phyloP scores from a whole-genome alignment of 2,329 filamentous ascomycete genomes.

The Nothophaeocryptopus gaeumannii region DNA sequence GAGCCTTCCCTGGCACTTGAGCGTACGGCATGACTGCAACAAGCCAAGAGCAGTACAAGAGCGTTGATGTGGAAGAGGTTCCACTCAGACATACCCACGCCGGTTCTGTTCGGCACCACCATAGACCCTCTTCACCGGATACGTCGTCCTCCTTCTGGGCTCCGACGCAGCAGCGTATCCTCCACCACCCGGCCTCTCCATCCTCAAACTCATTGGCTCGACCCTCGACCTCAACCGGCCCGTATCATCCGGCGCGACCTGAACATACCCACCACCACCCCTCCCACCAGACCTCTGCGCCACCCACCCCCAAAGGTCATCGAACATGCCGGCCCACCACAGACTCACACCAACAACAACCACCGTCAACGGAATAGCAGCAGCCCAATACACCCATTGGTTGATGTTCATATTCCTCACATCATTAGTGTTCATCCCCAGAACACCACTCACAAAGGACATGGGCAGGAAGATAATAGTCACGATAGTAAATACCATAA shows the following conservation, averaged over 20 bases:
- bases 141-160: constrained; percentile 1
- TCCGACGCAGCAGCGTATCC: background rate
- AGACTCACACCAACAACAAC: constrained; percentile 11
- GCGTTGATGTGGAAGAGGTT: background rate
- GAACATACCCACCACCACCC: background rate
- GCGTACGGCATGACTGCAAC: too few species aligned
- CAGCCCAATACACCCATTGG: constrained; percentile 14
- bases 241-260: background rate
- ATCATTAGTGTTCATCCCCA: constrained; percentile 43
- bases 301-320: constrained; percentile 6
- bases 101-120: background rate
- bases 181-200: background rate
- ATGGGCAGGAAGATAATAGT: constrained; percentile 45
- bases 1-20: too few species aligned
- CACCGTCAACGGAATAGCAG: constrained; percentile 6
- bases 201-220: background rate
- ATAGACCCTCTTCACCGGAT: constrained; percentile 1
- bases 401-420: constrained; percentile 9
- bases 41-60: constrained; percentile 1
- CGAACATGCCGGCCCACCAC: constrained; percentile 14
- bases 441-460: constrained; percentile 43
- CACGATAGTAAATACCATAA: constrained; percentile 43
- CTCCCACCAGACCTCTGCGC: background rate
- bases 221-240: background rate
- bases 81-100: background rate